A percentile compares a stretch with the other conserved stretches of the same genome.
Evolutionary conservation across 805 yeast genomes (phyloP).

Genomic region (Millerozyma miso): DNA sequence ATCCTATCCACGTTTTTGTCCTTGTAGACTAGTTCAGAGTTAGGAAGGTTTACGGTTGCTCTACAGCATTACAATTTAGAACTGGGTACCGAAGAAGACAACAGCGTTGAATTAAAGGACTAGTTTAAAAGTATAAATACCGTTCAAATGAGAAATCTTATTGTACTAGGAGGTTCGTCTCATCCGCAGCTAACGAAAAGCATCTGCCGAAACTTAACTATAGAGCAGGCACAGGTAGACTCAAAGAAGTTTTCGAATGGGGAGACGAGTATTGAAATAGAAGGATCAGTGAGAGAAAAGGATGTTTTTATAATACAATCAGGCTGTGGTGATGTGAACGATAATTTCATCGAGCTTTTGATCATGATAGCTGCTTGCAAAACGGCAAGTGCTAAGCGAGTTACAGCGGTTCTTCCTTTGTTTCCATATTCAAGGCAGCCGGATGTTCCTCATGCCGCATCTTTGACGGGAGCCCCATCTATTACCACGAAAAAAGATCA

Average conservation of each 20-base stretch:
- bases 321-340: constrained; percentile 87
- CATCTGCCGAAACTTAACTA: constrained; percentile 74
- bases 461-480: constrained; percentile 66
- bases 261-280: constrained; percentile 82
- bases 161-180: constrained; percentile 86
- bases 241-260: constrained; percentile 78
- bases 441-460: constrained; percentile 73
- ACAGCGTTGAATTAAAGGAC: too few relatives aligned
- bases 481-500: constrained; percentile 28
- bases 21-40: too few relatives aligned
- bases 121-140: background rate
- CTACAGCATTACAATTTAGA: too few relatives aligned
- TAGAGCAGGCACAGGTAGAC: constrained; percentile 63
- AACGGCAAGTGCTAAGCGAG: constrained; percentile 82
- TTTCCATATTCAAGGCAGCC: constrained; percentile 97
- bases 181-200: constrained; percentile 73
- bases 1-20: background rate
- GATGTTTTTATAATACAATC: constrained; percentile 89
- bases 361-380: constrained; percentile 90
- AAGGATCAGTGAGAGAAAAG: constrained; percentile 90
- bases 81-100: too few relatives aligned
- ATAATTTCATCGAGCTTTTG: constrained; percentile 75
- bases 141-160: constrained; percentile 83
- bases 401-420: constrained; percentile 86
- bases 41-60: too few relatives aligned